Percentiles rank a stretch among this genome's conserved stretches.
Evolutionary conservation across 768 basidiomycete genomes (phyloP).

Genomic region (Boletus speciosus): DNA sequence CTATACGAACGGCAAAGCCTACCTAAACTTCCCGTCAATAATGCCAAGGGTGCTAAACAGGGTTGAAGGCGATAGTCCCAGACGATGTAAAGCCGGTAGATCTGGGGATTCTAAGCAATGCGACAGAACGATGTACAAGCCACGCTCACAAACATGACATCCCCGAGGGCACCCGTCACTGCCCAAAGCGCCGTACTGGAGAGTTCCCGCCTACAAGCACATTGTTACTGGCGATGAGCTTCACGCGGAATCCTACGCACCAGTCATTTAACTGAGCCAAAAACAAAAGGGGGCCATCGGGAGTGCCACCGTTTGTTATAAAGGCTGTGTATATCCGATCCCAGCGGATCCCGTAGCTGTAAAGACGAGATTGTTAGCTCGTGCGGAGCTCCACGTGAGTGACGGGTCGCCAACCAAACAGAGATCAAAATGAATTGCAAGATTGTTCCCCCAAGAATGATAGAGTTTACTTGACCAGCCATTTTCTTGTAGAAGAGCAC

Average conservation of each 20-base stretch:
- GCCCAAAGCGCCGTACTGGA: slow-evolving; percentile 5
- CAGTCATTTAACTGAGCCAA: slow-evolving; percentile 2
- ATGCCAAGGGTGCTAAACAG: neutral
- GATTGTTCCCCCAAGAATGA: slow-evolving; percentile 1
- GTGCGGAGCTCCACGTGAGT: neutral
- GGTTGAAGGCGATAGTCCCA: slow-evolving; percentile 2
- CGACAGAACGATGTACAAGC: neutral
- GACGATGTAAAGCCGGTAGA: slow-evolving; percentile 8
- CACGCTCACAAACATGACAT: slow-evolving; percentile 4
- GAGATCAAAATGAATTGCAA: slow-evolving; percentile 10
- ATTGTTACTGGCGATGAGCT: neutral
- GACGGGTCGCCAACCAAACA: neutral
- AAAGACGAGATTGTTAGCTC: neutral
- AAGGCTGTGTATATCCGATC: slow-evolving; percentile 5
- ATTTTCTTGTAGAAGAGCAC: neutral
- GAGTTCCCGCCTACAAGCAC: slow-evolving; percentile 2
- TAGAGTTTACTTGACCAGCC: neutral
- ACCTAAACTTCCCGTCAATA: slow-evolving; percentile 2
- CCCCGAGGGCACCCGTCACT: slow-evolving; percentile 1
- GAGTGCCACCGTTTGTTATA: slow-evolving; percentile 1
- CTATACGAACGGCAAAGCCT: neutral
- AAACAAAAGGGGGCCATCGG: slow-evolving; percentile 1
- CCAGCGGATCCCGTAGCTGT: slow-evolving; percentile 7
- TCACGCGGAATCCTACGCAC: neutral
- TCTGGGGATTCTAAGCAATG: neutral